Evolutionary conservation across 2,329 filamentous ascomycete genomes (phyloP), one percentile per base, ranked within the genome.

Genomic region (Beauveria brongniartii): DNA sequence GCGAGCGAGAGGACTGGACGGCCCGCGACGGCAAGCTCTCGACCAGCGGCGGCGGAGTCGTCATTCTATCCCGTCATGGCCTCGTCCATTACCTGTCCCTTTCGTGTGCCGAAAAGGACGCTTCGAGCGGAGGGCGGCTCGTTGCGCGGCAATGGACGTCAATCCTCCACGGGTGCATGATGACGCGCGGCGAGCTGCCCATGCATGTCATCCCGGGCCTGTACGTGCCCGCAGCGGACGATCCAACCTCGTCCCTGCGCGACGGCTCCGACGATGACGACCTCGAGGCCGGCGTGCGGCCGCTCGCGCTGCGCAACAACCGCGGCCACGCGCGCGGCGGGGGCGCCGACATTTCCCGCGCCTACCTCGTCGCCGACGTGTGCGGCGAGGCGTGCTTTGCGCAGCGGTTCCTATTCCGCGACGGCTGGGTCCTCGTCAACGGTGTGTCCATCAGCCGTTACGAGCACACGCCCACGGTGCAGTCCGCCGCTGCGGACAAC

Each of bases 361-460:
- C 75, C 1, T 77, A 79, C 63, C 67, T 75, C 12, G 72, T 80
- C 20, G 69, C 76, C 0, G 72, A 75, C 28, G 67, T 73, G 9
- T 79, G 77, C 64, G 78, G 78, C 22, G 76, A 79, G 58, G 69
- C 71, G 12, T 79, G 77, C 64, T 80, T 79, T 66, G 72, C 80
- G 64, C 77, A 79, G 65, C 74, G 77, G 7, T 80, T 77, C 63
- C 66, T 70, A 37, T 80, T 80, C 67, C 69, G 67, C 44, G 77
- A 79, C 65, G 71, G 74, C 65, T 81, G 78, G 78, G 71, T 80
- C 4, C 70, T 81, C 5, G 74, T 78, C 48, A 80, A 79, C 63
- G 78, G 78, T 5, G 71, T 77, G 65, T 75, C 76, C 34, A 71
- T 81, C 61, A 73, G 71, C 46, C 72, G 78, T 53, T 78, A 80